Conservation (phyloP, 2,329 filamentous ascomycete genomes). For the Thyridium curvatum region DNA sequence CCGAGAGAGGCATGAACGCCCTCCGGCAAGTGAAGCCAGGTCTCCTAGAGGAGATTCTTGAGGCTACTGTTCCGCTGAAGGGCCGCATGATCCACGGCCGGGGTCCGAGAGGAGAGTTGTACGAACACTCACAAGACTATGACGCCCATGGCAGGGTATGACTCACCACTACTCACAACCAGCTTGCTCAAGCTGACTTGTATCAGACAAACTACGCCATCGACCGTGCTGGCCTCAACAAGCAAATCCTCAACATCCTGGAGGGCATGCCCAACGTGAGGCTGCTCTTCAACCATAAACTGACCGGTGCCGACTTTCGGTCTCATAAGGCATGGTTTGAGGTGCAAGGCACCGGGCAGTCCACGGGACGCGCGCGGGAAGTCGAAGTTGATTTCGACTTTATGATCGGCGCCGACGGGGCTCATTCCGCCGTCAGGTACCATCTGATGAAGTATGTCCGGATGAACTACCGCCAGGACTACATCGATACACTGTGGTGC, state of each 20-base stretch:
- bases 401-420: constrained; percentile 90
- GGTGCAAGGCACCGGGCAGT: constrained; percentile 27
- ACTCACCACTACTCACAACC: constrained; percentile 3
- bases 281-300: constrained; percentile 87
- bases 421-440: constrained; percentile 84
- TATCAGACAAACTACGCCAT: constrained; percentile 73
- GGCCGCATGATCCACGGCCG: constrained; percentile 92
- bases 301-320: constrained; percentile 83
- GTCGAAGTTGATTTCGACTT: constrained; percentile 85
- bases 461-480: constrained; percentile 88
- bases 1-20: constrained; percentile 87
- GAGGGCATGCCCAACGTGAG: constrained; percentile 83
- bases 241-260: constrained; percentile 74
- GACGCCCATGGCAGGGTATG: constrained; percentile 79
- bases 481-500: constrained; percentile 96
- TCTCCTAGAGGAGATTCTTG: constrained; percentile 68
- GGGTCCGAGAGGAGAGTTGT: constrained; percentile 57
- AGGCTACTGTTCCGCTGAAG: constrained; percentile 82
- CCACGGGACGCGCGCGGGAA: constrained; percentile 51
- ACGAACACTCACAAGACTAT: constrained; percentile 79
- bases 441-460: constrained; percentile 93
- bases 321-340: constrained; percentile 85
- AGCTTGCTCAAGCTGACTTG: background rate
- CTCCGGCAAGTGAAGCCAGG: constrained; percentile 58
- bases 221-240: constrained; percentile 79